A percentile compares a stretch with the other conserved stretches of the same genome.
Evolutionary conservation across 371 early-diverging fungal species (phyloP).

Genomic region (Gilbertella persicaria): DNA sequence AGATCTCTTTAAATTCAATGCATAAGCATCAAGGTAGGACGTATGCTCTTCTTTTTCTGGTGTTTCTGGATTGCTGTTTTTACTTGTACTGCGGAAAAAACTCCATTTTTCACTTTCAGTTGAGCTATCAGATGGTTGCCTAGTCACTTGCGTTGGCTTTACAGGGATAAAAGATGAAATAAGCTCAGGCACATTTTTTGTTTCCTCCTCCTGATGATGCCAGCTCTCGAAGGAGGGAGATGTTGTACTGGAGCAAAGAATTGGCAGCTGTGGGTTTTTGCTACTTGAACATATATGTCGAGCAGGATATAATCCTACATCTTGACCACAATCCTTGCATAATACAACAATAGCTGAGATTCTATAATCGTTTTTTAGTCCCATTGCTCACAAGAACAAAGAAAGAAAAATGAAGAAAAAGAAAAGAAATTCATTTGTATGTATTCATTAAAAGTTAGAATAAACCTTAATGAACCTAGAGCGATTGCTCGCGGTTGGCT

Average conservation of each 20-base stretch:
- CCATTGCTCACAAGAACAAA: slow-evolving; percentile 2
- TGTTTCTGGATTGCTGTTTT: neutral
- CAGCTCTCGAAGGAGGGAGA: neutral
- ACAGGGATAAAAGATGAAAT: neutral
- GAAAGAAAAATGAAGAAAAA: neutral
- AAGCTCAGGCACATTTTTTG: slow-evolving; percentile 8
- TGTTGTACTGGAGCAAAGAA: slow-evolving; percentile 12
- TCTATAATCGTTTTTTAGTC: slow-evolving; percentile 53
- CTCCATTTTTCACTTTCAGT: slow-evolving; percentile 17
- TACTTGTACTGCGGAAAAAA: slow-evolving; percentile 5
- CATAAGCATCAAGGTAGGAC: slow-evolving; percentile 40
- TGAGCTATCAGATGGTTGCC: slow-evolving; percentile 18
- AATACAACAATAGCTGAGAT: slow-evolving; percentile 62
- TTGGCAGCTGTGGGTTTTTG: slow-evolving; percentile 10
- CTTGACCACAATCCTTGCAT: slow-evolving; percentile 70
- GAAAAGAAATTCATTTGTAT: neutral
- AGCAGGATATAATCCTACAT: slow-evolving; percentile 70
- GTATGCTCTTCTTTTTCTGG: neutral
- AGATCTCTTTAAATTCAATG: slow-evolving; percentile 30
- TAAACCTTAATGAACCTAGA: neutral
- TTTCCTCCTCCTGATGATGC: neutral
- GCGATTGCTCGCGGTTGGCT: too few relatives aligned
- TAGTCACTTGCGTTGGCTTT: slow-evolving; percentile 4
- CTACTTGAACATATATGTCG: slow-evolving; percentile 54
- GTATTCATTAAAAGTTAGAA: neutral